Evolutionary conservation across 2,329 filamentous ascomycete genomes (phyloP).

Genomic region (Alternaria tenuissima): DNA sequence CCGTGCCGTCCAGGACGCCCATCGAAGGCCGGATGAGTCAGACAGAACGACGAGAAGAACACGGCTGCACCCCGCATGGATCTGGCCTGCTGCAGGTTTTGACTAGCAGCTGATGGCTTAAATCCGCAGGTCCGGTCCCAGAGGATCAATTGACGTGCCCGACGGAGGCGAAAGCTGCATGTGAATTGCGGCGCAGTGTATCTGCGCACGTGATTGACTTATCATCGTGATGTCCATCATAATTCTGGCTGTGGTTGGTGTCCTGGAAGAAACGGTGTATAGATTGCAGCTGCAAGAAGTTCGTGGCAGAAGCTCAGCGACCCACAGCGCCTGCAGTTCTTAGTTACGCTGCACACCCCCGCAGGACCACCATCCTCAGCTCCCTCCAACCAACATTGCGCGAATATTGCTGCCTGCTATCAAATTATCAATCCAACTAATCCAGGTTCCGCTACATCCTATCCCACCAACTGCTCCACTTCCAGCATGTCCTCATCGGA

Average conservation of each 20-base stretch:
- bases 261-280: constrained; percentile 4
- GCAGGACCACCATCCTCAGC: constrained; percentile 25
- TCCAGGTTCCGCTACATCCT: constrained; percentile 1
- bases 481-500: constrained; percentile 20
- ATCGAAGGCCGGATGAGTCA: constrained; percentile 29
- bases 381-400: constrained; percentile 27
- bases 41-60: constrained; percentile 36
- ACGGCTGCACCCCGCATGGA: constrained; percentile 38
- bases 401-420: constrained; percentile 23
- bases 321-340: constrained; percentile 21
- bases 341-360: constrained; percentile 23
- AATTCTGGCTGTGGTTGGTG: neutral
- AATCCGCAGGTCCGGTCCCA: constrained; percentile 21
- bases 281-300: constrained; percentile 10
- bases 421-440: constrained; percentile 19
- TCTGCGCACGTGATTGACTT: constrained; percentile 22
- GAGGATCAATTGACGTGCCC: neutral
- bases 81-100: constrained; percentile 27
- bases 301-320: constrained; percentile 17
- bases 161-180: constrained; percentile 7
- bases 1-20: constrained; percentile 24
- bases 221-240: constrained; percentile 1
- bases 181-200: constrained; percentile 11
- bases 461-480: constrained; percentile 24
- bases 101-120: constrained; percentile 29